These are phyloP conservation scores for Colletotrichum tabaci DNA, from an alignment of 2,329 filamentous ascomycete genomes.

Conservation along the genomic window DNA sequence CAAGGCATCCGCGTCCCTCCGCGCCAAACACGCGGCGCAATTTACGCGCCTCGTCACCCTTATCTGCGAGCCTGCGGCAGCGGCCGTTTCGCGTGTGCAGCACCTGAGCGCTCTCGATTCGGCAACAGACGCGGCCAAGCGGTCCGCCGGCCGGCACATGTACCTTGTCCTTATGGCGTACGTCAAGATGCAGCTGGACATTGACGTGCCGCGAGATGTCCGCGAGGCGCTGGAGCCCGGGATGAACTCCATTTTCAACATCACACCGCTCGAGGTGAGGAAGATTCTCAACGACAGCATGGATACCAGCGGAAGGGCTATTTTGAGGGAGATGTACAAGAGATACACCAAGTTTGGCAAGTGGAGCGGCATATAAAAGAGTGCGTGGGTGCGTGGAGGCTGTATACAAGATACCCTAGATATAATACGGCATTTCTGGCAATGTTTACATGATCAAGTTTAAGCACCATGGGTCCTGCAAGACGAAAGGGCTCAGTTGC, in stretches of 20 bases:
- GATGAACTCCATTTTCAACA: constrained; percentile 71
- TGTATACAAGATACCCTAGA: constrained; percentile 39
- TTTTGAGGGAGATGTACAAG: constrained; percentile 72
- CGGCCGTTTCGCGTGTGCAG: constrained; percentile 65
- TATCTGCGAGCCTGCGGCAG: constrained; percentile 71
- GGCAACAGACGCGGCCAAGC: constrained; percentile 73
- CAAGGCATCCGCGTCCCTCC: constrained; percentile 42
- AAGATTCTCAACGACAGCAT: constrained; percentile 72
- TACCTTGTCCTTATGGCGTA: constrained; percentile 72
- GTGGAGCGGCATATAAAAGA: constrained; percentile 69
- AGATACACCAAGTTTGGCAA: constrained; percentile 75
- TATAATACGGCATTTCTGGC: constrained; percentile 23
- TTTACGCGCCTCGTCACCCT: constrained; percentile 71
- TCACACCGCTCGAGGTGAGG: constrained; percentile 68
- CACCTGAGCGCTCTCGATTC: constrained; percentile 67
- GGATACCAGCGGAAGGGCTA: constrained; percentile 71
- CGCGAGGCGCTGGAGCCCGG: constrained; percentile 71
- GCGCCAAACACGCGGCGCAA: constrained; percentile 62
- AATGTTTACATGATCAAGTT: neutral
- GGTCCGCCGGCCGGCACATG: constrained; percentile 74
- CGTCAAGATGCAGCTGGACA: constrained; percentile 73
- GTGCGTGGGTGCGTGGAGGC: neutral
- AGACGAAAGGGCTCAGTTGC: neutral
- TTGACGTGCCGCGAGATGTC: constrained; percentile 64
- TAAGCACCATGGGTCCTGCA: neutral